phyloP scores from a whole-genome alignment of 2,329 filamentous ascomycete genomes.

The Neofusicoccum kwambonambiense region DNA sequence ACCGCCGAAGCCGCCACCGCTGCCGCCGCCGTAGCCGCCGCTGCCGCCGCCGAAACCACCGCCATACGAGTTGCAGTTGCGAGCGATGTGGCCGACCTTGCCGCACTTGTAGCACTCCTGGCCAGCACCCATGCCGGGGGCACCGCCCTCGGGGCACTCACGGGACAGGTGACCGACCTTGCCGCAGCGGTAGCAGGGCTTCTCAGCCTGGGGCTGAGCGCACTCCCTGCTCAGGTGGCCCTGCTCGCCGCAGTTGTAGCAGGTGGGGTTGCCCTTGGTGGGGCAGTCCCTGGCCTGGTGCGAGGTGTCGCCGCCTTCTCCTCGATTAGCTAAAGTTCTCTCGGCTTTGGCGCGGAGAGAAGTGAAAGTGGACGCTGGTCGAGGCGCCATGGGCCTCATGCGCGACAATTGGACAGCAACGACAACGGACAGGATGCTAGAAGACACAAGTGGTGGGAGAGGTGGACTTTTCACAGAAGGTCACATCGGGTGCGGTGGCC shows the following conservation, averaged over 20 bases:
- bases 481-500: slow-evolving; percentile 12
- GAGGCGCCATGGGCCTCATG: background rate
- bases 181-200: slow-evolving; percentile 71
- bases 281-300: slow-evolving; percentile 54
- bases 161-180: slow-evolving; percentile 87
- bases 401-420: background rate
- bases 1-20: slow-evolving; percentile 47
- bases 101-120: slow-evolving; percentile 96
- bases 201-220: slow-evolving; percentile 84
- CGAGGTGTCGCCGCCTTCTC: slow-evolving; percentile 47
- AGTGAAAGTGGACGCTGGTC: background rate
- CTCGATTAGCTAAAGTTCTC: slow-evolving; percentile 16
- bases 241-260: slow-evolving; percentile 51
- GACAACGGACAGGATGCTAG: background rate
- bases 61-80: slow-evolving; percentile 74
- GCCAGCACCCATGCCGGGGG: slow-evolving; percentile 50
- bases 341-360: slow-evolving; percentile 20
- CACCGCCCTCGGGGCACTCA: slow-evolving; percentile 66
- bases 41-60: slow-evolving; percentile 47
- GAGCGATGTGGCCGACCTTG: slow-evolving; percentile 93
- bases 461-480: slow-evolving; percentile 7
- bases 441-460: slow-evolving; percentile 7
- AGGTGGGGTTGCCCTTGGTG: slow-evolving; percentile 49
- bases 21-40: slow-evolving; percentile 47
- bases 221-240: slow-evolving; percentile 73